phyloP scores from a whole-genome alignment of 371 early-diverging fungal genomes.

The Zychaea mexicana region DNA sequence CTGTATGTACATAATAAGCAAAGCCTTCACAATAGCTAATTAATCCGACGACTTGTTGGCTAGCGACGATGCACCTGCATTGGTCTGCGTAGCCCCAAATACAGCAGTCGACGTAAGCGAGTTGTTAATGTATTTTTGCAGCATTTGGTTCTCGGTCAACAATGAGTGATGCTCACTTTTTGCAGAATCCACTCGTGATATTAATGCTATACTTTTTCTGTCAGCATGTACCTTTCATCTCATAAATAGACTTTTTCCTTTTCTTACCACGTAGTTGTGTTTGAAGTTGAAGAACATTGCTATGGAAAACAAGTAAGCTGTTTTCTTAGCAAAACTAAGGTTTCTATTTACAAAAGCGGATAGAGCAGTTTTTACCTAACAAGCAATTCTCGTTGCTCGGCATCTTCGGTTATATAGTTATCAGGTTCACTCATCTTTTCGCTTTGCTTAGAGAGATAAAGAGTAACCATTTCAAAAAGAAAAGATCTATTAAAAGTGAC shows the following conservation, averaged over 20 bases:
- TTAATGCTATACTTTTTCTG: constrained; percentile 26
- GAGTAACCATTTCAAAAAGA: not conserved
- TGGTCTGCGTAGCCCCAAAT: constrained; percentile 49
- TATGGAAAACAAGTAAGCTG: not conserved
- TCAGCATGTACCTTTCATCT: no score
- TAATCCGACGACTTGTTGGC: constrained; percentile 1
- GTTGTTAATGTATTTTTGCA: constrained; percentile 58
- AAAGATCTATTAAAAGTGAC: no score
- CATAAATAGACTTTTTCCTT: not conserved
- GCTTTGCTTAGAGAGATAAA: not conserved
- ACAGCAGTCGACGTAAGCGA: constrained; percentile 58
- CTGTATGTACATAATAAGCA: no score
- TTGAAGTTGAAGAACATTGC: constrained; percentile 45
- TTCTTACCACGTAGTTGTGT: constrained; percentile 37
- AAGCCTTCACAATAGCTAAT: no score
- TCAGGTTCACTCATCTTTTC: constrained; percentile 1
- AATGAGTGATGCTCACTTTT: constrained; percentile 51
- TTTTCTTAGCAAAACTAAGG: not conserved
- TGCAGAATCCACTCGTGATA: constrained; percentile 47
- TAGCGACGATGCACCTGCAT: not conserved
- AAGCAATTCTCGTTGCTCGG: constrained; percentile 35
- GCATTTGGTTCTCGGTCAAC: constrained; percentile 49
- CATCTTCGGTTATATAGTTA: constrained; percentile 12
- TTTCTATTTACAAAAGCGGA: no score
- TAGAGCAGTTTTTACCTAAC: no score